Conservation (phyloP, 2,329 filamentous ascomycete species). For the Paraconiothyrium brasiliense region DNA sequence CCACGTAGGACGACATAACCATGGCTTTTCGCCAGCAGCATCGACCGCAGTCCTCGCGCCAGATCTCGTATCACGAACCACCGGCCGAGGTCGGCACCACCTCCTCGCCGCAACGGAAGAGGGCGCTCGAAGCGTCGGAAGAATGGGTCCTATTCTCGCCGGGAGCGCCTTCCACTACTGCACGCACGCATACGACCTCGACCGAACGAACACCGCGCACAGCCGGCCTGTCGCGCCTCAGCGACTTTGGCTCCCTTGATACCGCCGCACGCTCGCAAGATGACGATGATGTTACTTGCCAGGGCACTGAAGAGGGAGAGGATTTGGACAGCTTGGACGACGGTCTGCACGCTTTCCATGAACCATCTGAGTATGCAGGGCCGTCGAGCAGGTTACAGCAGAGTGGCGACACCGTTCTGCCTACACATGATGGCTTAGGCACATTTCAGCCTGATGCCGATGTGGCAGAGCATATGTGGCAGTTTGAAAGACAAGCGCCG, state of each 20-base stretch:
- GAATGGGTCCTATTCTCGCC: conserved; percentile 96
- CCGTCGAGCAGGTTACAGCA: conserved; percentile 61
- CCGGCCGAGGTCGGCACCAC: conserved; percentile 33
- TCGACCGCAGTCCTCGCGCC: conserved; percentile 45
- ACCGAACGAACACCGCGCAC: conserved; percentile 72
- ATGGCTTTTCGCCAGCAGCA: conserved; percentile 54
- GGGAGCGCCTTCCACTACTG: conserved; percentile 68
- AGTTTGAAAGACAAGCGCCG: conserved; percentile 87
- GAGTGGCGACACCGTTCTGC: conserved; percentile 76
- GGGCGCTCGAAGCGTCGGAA: conserved; percentile 74
- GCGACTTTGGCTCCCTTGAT: conserved; percentile 82
- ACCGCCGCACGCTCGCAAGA: conserved; percentile 69
- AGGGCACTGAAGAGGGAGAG: conserved; percentile 66
- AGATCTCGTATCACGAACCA: conserved; percentile 45
- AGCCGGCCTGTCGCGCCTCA: conserved; percentile 75
- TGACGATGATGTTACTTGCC: conserved; percentile 52
- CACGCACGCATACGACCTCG: conserved; percentile 73
- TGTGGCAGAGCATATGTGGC: conserved; percentile 86
- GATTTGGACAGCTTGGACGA: conserved; percentile 95
- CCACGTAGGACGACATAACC: conserved; percentile 21
- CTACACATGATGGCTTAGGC: conserved; percentile 89
- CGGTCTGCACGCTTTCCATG: conserved; percentile 86
- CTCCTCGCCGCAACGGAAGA: conserved; percentile 52
- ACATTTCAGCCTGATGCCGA: conserved; percentile 75
- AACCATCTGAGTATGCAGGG: conserved; percentile 58